Conservation (phyloP, 2,329 filamentous ascomycete species). For the Colletotrichum lini region DNA sequence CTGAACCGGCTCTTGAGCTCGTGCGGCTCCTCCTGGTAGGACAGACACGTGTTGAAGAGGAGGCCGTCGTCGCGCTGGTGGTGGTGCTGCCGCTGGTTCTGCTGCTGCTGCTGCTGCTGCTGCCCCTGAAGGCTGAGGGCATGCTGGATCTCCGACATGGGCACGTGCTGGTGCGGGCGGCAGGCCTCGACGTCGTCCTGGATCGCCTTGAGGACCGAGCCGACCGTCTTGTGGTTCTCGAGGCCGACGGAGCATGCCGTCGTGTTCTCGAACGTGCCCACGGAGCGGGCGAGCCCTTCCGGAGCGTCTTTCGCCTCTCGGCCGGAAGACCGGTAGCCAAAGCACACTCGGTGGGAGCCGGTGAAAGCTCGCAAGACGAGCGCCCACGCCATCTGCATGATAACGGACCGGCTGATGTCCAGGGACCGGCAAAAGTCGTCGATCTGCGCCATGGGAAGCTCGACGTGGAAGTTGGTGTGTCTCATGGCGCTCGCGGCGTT, state of each 20-base stretch:
- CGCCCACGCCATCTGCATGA: conserved; percentile 73
- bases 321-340: conserved; percentile 65
- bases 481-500: conserved; percentile 47
- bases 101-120: too few relatives aligned
- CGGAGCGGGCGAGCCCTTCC: conserved; percentile 56
- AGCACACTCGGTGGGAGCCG: conserved; percentile 66
- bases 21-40: conserved; percentile 59
- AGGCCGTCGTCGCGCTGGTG: conserved; percentile 49
- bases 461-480: conserved; percentile 57
- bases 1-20: conserved; percentile 53
- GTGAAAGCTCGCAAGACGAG: conserved; percentile 70
- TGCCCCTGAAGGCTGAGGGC: conserved; percentile 57
- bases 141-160: conserved; percentile 63
- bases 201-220: conserved; percentile 50
- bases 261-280: conserved; percentile 63
- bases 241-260: conserved; percentile 54
- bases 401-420: conserved; percentile 61
- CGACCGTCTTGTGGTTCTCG: conserved; percentile 50
- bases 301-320: conserved; percentile 60
- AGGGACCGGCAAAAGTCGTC: conserved; percentile 59
- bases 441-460: conserved; percentile 57
- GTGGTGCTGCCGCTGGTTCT: too few relatives aligned
- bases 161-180: conserved; percentile 60
- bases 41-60: conserved; percentile 67
- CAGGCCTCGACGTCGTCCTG: conserved; percentile 51